These are phyloP conservation scores for Phytopythium kandeliae DNA, from an alignment of 352 stramenopile species.

Conservation along the genomic window DNA sequence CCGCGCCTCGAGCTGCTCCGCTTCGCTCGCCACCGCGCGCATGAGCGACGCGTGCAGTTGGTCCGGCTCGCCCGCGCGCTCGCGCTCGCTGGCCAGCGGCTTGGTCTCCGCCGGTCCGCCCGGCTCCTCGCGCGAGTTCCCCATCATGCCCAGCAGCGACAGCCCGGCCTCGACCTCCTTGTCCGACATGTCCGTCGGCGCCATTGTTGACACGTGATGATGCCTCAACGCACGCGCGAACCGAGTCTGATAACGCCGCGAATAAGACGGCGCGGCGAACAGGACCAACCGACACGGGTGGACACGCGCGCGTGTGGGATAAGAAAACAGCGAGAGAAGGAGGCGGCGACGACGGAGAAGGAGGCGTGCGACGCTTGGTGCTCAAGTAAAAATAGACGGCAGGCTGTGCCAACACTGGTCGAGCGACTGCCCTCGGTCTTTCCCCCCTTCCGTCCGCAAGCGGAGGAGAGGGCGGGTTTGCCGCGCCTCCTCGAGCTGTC, in stretches of 20 bases:
- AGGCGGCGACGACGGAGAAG: too few relatives aligned
- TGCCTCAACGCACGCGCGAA: too few relatives aligned
- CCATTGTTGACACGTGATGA: too few relatives aligned
- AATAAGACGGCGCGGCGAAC: background rate
- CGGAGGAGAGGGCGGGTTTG: too few relatives aligned
- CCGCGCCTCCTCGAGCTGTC: too few relatives aligned
- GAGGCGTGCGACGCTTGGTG: background rate
- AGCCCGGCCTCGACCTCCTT: slow-evolving; percentile 60
- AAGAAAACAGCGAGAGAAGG: too few relatives aligned
- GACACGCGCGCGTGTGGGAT: too few relatives aligned
- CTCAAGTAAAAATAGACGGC: background rate
- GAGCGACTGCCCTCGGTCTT: too few relatives aligned
- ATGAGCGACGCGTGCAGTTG: slow-evolving; percentile 30
- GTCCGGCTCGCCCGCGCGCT: background rate
- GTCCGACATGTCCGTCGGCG: slow-evolving; percentile 21
- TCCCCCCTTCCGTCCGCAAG: too few relatives aligned
- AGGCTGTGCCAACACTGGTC: too few relatives aligned
- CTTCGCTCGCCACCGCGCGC: slow-evolving; percentile 25
- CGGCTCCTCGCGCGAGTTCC: too few relatives aligned
- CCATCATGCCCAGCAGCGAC: slow-evolving; percentile 61
- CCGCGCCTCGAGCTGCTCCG: slow-evolving; percentile 13
- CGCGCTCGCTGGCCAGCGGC: slow-evolving; percentile 2
- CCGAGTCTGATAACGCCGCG: background rate
- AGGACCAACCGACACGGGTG: background rate
- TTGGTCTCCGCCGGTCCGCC: slow-evolving; percentile 16